Evolutionary conservation across 441 rosid species (phyloP), one percentile per base, ranked within the genome.

Genomic region (Adansonia rubrostipa): DNA sequence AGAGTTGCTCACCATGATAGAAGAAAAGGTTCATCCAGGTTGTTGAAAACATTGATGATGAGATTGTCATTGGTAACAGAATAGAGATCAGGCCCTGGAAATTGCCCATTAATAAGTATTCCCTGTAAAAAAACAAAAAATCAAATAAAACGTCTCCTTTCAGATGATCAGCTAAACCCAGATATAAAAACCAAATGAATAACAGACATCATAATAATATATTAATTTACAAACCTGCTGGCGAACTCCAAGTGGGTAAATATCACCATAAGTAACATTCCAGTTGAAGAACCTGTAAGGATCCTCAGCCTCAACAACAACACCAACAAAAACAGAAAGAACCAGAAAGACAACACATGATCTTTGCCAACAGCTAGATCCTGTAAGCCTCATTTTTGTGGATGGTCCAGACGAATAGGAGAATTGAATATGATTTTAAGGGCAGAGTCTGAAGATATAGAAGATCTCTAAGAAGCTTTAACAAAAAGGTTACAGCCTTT

Each of bases 21-120:
- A 74, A 91, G 92, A 79, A 91, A 91, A 17, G 94, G 91, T 72
- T 91, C 89, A 9, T 85, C 77, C 78, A 91, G 81, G 74, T 82
- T 87, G 84, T 91, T 91, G 57, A 78, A 82, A 33, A 91, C 92
- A 77, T 91, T 91, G 85, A 91, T 85, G 73, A 91, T 80, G 80
- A 91, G 85, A 78, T 91, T 89, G 81, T 91, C 89, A 75, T 91
- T 91, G 68, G 94, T 89, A 61, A 88, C 92, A 0, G 90, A 82
- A 80, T 83, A 77, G 45, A 91, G 64, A 50, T 88, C 89, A 5
- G 94, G 94, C 36, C 94, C 92, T n/a, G 94, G 94, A 83, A 89
- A 91, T 65, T 85, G 85, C 47, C 92, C 94, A 50, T 91, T 91
- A 0, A 91, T 89, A 14, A 91, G 84, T 80, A 91, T 89, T 60